Evolutionary conservation across 2,329 filamentous ascomycete species (phyloP).

Genomic region (Fusarium praegraminearum): DNA sequence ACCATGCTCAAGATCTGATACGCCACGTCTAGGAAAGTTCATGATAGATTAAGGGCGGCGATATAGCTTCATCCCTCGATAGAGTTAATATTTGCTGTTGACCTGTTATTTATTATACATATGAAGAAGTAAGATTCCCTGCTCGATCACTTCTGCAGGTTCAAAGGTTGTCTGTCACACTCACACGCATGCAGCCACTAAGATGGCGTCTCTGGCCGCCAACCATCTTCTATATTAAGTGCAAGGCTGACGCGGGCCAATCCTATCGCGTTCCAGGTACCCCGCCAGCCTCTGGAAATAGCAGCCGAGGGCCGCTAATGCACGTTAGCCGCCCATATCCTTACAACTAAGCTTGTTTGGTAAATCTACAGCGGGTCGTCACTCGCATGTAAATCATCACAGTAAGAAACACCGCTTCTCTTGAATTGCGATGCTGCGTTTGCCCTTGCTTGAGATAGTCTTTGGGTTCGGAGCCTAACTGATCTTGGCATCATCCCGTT

Average conservation of each 20-base stretch:
- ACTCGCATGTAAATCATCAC: conserved; percentile 10
- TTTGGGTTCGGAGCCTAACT: conserved; percentile 6
- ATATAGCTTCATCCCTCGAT: not conserved
- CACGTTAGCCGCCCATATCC: conserved; percentile 42
- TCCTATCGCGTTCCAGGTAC: conserved; percentile 6
- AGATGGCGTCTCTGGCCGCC: conserved; percentile 25
- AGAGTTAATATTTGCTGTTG: not conserved
- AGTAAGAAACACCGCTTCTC: conserved; percentile 22
- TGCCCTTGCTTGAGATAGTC: conserved; percentile 1
- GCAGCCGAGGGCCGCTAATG: conserved; percentile 40
- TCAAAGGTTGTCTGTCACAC: conserved; percentile 28
- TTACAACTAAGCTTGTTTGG: conserved; percentile 1
- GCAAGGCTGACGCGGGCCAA: conserved; percentile 23
- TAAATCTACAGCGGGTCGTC: not conserved
- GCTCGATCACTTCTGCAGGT: conserved; percentile 28
- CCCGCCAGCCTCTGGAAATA: conserved; percentile 38
- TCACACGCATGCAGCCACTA: conserved; percentile 37
- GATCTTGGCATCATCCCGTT: conserved; percentile 26
- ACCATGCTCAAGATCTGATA: not conserved
- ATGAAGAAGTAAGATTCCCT: conserved; percentile 10
- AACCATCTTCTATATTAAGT: conserved; percentile 37
- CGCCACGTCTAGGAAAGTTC: not conserved
- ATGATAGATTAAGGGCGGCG: not conserved
- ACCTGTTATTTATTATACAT: not conserved
- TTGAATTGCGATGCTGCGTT: conserved; percentile 7